These are phyloP conservation scores for Mycena albidolilacea DNA, from an alignment of 768 basidiomycete genomes.

Conservation along the genomic window DNA sequence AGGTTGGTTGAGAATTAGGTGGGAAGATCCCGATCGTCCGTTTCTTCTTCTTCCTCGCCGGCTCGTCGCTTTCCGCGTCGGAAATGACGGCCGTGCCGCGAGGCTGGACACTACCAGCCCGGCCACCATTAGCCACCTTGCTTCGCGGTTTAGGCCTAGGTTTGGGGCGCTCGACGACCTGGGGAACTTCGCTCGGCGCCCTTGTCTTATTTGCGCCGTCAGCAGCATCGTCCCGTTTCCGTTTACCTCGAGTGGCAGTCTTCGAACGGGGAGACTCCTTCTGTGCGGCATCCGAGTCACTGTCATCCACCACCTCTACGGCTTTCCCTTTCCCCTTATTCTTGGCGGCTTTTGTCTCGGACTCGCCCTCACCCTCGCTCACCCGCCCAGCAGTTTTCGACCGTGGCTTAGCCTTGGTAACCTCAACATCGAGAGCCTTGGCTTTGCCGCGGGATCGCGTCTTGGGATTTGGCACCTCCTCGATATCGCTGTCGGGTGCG, in stretches of 20 bases:
- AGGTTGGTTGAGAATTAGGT: slow-evolving; percentile 55
- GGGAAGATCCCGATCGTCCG: slow-evolving; percentile 78
- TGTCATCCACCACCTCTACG: slow-evolving; percentile 38
- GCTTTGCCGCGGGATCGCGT: slow-evolving; percentile 33
- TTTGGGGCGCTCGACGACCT: slow-evolving; percentile 27
- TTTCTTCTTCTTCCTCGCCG: slow-evolving; percentile 73
- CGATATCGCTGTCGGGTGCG: slow-evolving; percentile 33
- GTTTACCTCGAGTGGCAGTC: slow-evolving; percentile 20
- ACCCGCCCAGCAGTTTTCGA: slow-evolving; percentile 32
- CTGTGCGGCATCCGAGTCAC: slow-evolving; percentile 24
- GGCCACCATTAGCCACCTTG: slow-evolving; percentile 6
- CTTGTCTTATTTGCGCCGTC: slow-evolving; percentile 16
- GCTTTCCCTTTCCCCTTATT: slow-evolving; percentile 41
- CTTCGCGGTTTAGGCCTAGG: slow-evolving; percentile 34
- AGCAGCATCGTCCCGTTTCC: slow-evolving; percentile 28
- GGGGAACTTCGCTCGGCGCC: slow-evolving; percentile 15
- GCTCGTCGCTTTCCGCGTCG: slow-evolving; percentile 47
- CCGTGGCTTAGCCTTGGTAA: slow-evolving; percentile 25
- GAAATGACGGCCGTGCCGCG: slow-evolving; percentile 36
- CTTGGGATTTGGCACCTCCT: slow-evolving; percentile 31
- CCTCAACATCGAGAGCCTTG: slow-evolving; percentile 1
- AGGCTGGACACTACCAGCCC: slow-evolving; percentile 43
- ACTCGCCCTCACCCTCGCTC: slow-evolving; percentile 37
- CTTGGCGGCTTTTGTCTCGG: slow-evolving; percentile 36
- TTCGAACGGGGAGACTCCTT: slow-evolving; percentile 39